phyloP scores from a whole-genome alignment of 1,284 basidiomycete genomes.

The Microbotryomycetes sp. region DNA sequence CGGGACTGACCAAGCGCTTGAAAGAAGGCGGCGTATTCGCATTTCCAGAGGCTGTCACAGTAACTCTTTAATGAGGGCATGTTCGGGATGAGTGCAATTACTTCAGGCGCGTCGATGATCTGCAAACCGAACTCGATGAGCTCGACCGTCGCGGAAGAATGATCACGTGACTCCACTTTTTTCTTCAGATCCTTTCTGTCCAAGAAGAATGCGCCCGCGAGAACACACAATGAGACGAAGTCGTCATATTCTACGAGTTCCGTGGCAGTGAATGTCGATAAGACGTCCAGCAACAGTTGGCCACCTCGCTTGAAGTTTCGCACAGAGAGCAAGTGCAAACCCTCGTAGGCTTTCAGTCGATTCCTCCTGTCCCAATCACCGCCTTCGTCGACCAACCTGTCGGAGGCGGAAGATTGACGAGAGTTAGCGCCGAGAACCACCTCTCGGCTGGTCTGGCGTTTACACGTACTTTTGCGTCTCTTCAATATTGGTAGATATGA shows the following conservation, averaged over 20 bases:
- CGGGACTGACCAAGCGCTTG: conserved; percentile 60
- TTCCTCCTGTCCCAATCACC: conserved; percentile 98
- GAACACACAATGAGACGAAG: conserved; percentile 79
- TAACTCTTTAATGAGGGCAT: conserved; percentile 48
- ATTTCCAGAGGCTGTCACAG: conserved; percentile 66
- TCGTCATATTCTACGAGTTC: conserved; percentile 86
- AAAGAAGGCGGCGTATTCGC: conserved; percentile 93
- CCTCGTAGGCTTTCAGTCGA: conserved; percentile 90
- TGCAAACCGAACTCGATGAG: conserved; percentile 30
- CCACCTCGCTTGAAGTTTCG: conserved; percentile 54
- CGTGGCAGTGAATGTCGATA: conserved; percentile 88
- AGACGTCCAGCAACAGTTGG: conserved; percentile 78
- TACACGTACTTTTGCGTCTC: conserved; percentile 69
- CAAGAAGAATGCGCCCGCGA: conserved; percentile 69
- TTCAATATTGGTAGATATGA: conserved; percentile 66
- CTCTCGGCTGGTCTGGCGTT: not conserved
- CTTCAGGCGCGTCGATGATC: conserved; percentile 51
- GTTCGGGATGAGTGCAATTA: conserved; percentile 45
- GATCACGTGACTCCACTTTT: conserved; percentile 52
- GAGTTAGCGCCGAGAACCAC: not conserved
- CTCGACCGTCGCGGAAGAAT: conserved; percentile 41
- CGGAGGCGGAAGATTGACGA: not conserved
- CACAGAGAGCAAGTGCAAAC: conserved; percentile 74
- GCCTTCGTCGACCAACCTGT: conserved; percentile 83
- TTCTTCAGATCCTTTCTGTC: conserved; percentile 85